phyloP scores from a whole-genome alignment of 1,284 basidiomycete genomes.

The Pisolithus thermaeus region DNA sequence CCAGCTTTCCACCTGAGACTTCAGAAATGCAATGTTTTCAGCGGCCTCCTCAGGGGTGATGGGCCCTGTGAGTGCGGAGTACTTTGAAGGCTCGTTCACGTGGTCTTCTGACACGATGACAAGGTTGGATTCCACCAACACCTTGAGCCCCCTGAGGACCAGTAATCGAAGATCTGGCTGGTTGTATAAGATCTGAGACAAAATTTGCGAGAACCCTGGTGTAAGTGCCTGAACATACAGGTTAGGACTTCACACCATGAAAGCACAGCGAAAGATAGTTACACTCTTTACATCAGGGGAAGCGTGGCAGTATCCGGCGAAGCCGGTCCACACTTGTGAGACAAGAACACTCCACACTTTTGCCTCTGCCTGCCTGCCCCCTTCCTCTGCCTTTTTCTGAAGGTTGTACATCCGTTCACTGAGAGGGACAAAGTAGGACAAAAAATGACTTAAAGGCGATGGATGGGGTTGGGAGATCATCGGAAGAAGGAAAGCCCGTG shows the following conservation, averaged over 20 bases:
- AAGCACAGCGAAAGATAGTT: conserved; percentile 3
- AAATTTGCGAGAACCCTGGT: conserved; percentile 75
- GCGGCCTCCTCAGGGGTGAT: conserved; percentile 52
- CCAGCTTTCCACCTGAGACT: conserved; percentile 84
- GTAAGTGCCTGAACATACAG: conserved; percentile 52
- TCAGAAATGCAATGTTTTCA: conserved; percentile 71
- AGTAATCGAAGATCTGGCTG: conserved; percentile 81
- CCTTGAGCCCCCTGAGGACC: conserved; percentile 77
- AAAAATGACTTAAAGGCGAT: conserved; percentile 80
- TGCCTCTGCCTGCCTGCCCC: conserved; percentile 73
- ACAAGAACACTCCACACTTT: conserved; percentile 94
- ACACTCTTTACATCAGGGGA: conserved; percentile 46
- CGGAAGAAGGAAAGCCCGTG: conserved; percentile 89
- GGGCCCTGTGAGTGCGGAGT: conserved; percentile 12
- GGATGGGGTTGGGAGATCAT: conserved; percentile 82
- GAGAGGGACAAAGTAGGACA: conserved; percentile 87
- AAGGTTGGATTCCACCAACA: conserved; percentile 73
- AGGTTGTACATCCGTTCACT: conserved; percentile 91
- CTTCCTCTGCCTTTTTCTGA: conserved; percentile 70
- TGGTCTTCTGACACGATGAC: conserved; percentile 35
- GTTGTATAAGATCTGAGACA: conserved; percentile 87
- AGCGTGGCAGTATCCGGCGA: conserved; percentile 77
- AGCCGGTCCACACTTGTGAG: conserved; percentile 89
- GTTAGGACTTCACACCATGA: conserved; percentile 1
- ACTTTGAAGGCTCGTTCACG: conserved; percentile 26